Percentiles rank a stretch among this genome's conserved stretches.
These are phyloP conservation scores for Globisporangium heterothallicum DNA, from an alignment of 352 stramenopile species.

Conservation along the genomic window DNA sequence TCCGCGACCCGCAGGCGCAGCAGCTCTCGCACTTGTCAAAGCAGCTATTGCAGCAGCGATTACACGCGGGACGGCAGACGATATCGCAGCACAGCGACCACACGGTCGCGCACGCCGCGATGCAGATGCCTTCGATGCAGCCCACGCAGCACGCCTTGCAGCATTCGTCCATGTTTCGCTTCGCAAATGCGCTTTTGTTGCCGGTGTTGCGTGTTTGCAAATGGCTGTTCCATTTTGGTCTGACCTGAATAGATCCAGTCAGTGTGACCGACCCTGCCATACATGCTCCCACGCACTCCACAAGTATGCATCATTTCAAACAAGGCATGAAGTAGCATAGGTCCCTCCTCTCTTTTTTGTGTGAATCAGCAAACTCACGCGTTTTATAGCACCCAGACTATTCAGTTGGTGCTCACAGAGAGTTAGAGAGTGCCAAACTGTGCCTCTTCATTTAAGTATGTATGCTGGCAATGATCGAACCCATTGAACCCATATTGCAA, in stretches of 20 bases:
- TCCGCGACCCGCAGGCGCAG: constrained; percentile 5
- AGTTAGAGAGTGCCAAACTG: background rate
- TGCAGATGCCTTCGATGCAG: constrained; percentile 10
- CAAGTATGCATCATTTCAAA: no score
- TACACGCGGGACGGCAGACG: constrained; percentile 8
- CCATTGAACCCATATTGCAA: no score
- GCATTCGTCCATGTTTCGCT: constrained; percentile 4
- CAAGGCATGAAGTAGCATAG: no score
- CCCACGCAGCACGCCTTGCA: constrained; percentile 4
- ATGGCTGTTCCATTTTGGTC: background rate
- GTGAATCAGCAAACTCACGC: no score
- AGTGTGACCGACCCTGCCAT: no score
- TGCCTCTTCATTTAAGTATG: background rate
- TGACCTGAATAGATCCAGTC: background rate
- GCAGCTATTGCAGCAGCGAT: constrained; percentile 9
- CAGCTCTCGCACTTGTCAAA: constrained; percentile 9
- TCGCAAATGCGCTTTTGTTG: no score
- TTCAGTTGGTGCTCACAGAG: background rate
- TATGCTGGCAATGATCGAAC: no score
- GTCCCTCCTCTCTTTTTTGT: no score
- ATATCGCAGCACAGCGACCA: constrained; percentile 8
- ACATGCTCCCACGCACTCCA: no score
- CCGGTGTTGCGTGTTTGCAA: background rate
- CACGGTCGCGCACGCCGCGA: constrained; percentile 8
- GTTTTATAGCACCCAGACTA: no score